Conservation (phyloP, 148 eudicot genomes). For the Polygonum maritimum region DNA sequence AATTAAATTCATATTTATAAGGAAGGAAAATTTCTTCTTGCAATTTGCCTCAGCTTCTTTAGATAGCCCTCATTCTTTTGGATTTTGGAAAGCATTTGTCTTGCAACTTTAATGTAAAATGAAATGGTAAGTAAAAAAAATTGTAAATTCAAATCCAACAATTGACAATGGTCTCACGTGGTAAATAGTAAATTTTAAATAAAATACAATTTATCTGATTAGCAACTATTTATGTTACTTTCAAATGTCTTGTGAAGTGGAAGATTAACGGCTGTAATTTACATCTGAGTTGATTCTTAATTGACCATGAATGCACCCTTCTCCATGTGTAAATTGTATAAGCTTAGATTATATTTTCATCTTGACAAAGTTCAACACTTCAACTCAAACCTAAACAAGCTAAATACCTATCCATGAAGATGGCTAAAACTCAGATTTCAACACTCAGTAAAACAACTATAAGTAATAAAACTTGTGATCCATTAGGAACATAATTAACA, state of each 20-base stretch:
- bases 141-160: neutral
- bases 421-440: neutral
- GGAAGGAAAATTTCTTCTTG: neutral
- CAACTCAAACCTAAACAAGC: neutral
- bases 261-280: neutral
- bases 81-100: neutral
- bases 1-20: neutral
- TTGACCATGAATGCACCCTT: neutral
- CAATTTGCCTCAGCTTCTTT: neutral
- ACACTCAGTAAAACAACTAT: neutral
- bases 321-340: neutral
- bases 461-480: neutral
- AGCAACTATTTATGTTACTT: neutral
- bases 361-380: neutral
- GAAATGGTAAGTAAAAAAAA: neutral
- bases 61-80: neutral
- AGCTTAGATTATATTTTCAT: neutral
- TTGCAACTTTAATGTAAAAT: neutral
- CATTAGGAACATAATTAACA: slow-evolving; percentile 1
- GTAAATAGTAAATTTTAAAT: no score
- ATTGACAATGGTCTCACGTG: neutral
- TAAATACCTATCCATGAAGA: neutral
- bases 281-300: neutral
- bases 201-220: neutral
- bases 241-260: neutral